Conservation (phyloP, 2,329 filamentous ascomycete genomes). For the Colletotrichum cordylinicola region DNA sequence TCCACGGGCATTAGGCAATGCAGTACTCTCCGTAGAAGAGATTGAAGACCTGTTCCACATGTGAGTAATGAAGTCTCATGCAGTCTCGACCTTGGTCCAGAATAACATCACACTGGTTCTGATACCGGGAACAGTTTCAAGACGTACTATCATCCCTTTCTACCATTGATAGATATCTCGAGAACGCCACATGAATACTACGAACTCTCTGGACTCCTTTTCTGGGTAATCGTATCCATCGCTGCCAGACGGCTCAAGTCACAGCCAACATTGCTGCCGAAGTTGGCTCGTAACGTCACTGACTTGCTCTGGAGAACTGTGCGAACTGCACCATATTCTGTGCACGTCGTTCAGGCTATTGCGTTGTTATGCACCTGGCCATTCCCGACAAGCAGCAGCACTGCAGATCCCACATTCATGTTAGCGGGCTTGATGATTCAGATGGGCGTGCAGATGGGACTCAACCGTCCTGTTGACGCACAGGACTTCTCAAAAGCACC, state of each 20-base stretch:
- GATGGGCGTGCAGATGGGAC: not conserved
- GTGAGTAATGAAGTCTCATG: not conserved
- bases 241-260: not conserved
- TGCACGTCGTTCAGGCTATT: not conserved
- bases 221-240: slow-evolving; percentile 11
- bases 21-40: not conserved
- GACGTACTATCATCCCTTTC: not conserved
- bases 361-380: not conserved
- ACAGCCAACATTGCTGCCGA: slow-evolving; percentile 7
- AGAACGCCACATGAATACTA: not conserved
- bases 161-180: not conserved
- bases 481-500: not conserved
- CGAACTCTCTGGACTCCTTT: not conserved
- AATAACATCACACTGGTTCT: too few species aligned
- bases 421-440: not conserved
- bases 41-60: not conserved
- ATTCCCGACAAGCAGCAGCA: not conserved
- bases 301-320: slow-evolving; percentile 11
- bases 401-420: not conserved
- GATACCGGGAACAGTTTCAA: not conserved
- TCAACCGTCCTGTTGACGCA: not conserved
- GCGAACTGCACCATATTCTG: not conserved
- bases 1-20: not conserved
- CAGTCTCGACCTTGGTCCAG: not conserved
- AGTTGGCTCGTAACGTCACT: slow-evolving; percentile 1